Base-by-base conservation (phyloP, 306 rosid genomes). In the Adenanthera pavonina region DNA sequence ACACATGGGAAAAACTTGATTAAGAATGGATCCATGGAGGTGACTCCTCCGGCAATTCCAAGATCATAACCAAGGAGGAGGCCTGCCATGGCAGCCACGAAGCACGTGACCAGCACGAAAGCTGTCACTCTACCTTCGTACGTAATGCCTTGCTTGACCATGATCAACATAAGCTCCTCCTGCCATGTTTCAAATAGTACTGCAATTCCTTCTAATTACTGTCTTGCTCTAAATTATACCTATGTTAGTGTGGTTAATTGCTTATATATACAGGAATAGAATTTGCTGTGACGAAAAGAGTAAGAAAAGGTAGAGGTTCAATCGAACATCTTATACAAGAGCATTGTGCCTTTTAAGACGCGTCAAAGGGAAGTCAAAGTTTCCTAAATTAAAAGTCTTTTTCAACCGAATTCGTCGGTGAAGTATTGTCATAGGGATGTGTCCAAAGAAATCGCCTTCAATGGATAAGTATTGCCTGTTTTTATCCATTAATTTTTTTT, bases 1-100 rank as follows among this genome's bases (percentile, higher is more conserved):
- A 84, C 84, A 60, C 1, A 2, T 0, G 80, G 85, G 16, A 81
- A 85, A 38, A 85, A 85, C 41, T 81, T 77, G 3, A 73, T 33
- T 6, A 85, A 16, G 20, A 85, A 85, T 41, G 85, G 64, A 10
- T 81, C 83, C 88, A 85, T 81, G 12, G 83, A 72, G 40, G 85
- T 59, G 35, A 59, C 65, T 8, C 65, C 65, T 9, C 65, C 65
- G 8, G 65, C 25, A 9, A 59, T 59, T 3, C 65, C 65, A 8
- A 59, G 65, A 59, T 59, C 65, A 0, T 59, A 59, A 59, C 65
- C 65, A 8, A 59, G 20, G 14, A 59, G 65, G 10, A 59, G 65
- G 11, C 65, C 65, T 19, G 36, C 65, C 65, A 59, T 59, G 65
- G 65, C 65, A 1, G 65, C 65, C 14, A 59, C 65, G 2, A 59